Evolutionary conservation across 208 protist genomes (phyloP), one percentile per base, ranked within the genome.

Genomic region (Leishmania arabica): DNA sequence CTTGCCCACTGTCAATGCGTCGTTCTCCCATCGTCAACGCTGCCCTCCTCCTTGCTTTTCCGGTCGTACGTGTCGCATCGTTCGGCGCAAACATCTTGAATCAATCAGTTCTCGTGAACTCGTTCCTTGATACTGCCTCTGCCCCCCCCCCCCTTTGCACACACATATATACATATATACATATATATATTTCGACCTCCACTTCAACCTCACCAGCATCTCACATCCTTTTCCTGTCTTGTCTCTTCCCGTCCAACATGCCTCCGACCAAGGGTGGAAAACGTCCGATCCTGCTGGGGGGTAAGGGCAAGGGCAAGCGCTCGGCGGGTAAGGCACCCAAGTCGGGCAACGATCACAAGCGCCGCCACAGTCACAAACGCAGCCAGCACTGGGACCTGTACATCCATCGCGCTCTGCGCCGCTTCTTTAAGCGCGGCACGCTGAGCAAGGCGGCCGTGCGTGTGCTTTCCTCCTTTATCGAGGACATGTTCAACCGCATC

Each of bases 401-500:
- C 91, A 99, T 99, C 79, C 98, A 98, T 84, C 95, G 97, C 68
- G 95, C 97, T 19, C 90, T 99, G 13, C 98, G 99, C 79, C 96
- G 99, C 89, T 98, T 99, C n/a, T 99, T 99, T 93, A 98, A 99
- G 90, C 92, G 97, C 68, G 99, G 97, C 45, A 98, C 98, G 75
- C 99, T 99, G 66, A 99, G 98, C 69, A 98, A 97, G 85, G 94
- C 96, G 71, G 98, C 98, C 62, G 99, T 99, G 93, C 86, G 89
- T 58, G 99, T 99, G 60, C 99, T 99, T 84, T 99, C 99, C 73
- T 99, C 98, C 45, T 99, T 99, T 81, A 98, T 99, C 84, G 97
- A 99, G 77, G 99, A 99, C 88, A 99, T 99, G 91, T 99, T 99
- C 91, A 98, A 99, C 80, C 94, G 98, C 80, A 99, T 99, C 74